A percentile compares a stretch with the other conserved stretches of the same genome.
Evolutionary conservation across 441 rosid species (phyloP).

Genomic region (Adansonia gregorii): DNA sequence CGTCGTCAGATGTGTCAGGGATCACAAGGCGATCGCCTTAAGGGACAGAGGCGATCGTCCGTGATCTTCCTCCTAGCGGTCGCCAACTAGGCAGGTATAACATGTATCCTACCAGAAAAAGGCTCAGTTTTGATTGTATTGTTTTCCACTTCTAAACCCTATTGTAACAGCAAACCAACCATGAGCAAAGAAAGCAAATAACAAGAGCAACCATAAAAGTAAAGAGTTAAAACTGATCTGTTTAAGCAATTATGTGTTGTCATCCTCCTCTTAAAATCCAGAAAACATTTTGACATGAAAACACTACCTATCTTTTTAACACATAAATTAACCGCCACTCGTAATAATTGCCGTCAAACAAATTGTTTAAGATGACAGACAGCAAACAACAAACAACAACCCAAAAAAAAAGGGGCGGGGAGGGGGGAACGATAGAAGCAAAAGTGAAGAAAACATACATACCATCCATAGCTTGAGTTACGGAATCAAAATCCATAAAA

Average conservation of each 20-base stretch:
- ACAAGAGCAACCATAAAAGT: background rate
- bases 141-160: background rate
- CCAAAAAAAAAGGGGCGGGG: too few species aligned
- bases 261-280: background rate
- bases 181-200: background rate
- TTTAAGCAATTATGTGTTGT: background rate
- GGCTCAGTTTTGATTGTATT: background rate
- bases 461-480: slow-evolving; percentile 95
- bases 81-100: too few species aligned
- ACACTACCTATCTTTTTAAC: background rate
- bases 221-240: background rate
- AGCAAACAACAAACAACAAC: background rate
- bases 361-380: background rate
- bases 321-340: background rate
- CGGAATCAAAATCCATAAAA: slow-evolving; percentile 89
- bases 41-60: too few species aligned
- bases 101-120: background rate
- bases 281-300: background rate
- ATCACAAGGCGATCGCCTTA: too few species aligned
- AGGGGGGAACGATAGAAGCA: background rate
- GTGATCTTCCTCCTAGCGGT: too few species aligned
- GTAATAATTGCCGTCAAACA: background rate
- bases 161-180: background rate
- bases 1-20: too few species aligned
- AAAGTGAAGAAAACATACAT: slow-evolving; percentile 16